Percentiles rank a stretch among this genome's conserved stretches.
phyloP scores from a whole-genome alignment of 495 filamentous ascomycete species.

The Trichoderma gamsii region DNA sequence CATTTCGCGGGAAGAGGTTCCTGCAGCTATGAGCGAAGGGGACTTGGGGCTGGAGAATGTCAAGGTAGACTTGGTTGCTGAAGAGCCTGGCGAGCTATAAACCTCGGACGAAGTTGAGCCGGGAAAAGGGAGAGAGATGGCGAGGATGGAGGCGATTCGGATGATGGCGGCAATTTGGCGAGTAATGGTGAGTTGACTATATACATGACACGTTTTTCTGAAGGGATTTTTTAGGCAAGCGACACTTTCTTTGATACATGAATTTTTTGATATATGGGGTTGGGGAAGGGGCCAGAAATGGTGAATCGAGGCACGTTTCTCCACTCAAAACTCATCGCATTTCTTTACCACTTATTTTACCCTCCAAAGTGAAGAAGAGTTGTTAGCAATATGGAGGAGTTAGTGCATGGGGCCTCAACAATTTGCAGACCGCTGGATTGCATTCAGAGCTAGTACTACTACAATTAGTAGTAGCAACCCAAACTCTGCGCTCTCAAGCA shows the following conservation, averaged over 20 bases:
- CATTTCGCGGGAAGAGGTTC: slow-evolving; percentile 18
- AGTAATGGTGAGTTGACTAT: not conserved
- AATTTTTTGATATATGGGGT: not conserved
- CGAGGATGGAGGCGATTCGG: not conserved
- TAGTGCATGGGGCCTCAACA: no score
- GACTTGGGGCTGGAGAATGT: not conserved
- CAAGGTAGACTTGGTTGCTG: not conserved
- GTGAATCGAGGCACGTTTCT: not conserved
- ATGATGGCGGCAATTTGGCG: no score
- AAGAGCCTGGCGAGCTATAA: not conserved
- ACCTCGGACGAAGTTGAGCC: not conserved
- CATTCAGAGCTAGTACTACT: no score
- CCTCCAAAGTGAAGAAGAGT: no score
- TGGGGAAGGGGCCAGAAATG: not conserved
- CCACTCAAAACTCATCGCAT: no score
- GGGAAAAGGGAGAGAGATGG: not conserved
- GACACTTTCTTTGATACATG: not conserved
- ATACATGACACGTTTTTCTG: not conserved
- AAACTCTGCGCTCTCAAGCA: no score
- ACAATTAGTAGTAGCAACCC: no score
- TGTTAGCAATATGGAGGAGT: no score
- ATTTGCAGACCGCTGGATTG: no score
- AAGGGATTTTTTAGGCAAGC: not conserved
- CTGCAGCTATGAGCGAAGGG: not conserved
- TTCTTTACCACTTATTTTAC: no score